Percentiles rank a stretch among this genome's conserved stretches.
Evolutionary conservation across 23 red algal genomes (phyloP).

Genomic region (Chondrus crispus): DNA sequence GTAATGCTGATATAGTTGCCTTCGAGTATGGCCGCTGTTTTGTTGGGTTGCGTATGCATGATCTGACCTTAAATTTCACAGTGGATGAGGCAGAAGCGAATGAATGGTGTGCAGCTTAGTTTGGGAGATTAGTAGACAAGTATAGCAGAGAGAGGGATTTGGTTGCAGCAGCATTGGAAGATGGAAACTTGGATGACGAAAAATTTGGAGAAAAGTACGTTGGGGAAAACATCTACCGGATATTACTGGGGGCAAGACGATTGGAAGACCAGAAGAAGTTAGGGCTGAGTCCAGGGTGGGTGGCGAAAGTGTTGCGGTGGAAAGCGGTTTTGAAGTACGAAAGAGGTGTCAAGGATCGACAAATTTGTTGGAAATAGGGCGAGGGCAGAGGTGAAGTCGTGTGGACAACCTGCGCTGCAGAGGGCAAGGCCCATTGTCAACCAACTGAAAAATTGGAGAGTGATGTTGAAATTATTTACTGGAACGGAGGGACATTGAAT

Average conservation of each 20-base stretch:
- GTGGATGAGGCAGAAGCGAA: too few relatives aligned
- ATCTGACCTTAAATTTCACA: background rate
- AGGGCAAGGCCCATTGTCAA: too few relatives aligned
- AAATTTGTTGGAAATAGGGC: background rate
- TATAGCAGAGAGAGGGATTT: background rate
- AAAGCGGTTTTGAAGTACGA: background rate
- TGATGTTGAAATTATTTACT: too few relatives aligned
- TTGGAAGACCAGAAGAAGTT: background rate
- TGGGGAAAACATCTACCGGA: background rate
- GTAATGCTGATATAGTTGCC: background rate
- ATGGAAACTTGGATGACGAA: too few relatives aligned
- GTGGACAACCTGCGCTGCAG: too few relatives aligned
- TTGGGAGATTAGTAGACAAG: background rate
- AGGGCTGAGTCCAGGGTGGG: background rate
- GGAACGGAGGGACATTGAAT: too few relatives aligned
- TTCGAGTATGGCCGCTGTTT: background rate
- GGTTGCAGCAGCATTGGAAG: background rate
- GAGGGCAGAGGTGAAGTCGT: background rate
- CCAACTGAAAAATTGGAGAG: too few relatives aligned
- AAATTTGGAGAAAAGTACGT: background rate
- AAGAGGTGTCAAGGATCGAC: background rate
- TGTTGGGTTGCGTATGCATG: background rate
- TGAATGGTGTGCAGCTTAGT: background rate
- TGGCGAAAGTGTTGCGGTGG: background rate
- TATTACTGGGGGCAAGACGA: background rate